A percentile compares a stretch with the other conserved stretches of the same genome.
phyloP scores from a whole-genome alignment of 352 stramenopile genomes.

The Phytophthora cajani region DNA sequence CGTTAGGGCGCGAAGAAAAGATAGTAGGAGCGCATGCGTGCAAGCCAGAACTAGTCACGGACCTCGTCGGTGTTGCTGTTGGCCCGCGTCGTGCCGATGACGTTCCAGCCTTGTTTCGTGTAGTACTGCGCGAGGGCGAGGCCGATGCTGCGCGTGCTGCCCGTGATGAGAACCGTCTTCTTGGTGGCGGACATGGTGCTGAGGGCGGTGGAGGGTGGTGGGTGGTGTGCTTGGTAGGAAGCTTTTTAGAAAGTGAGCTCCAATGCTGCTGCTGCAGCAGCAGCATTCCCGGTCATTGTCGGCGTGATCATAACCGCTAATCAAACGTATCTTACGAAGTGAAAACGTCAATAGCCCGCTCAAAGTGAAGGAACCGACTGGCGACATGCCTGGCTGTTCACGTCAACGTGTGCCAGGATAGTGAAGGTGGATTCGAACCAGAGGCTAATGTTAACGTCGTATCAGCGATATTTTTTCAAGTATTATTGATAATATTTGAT shows the following conservation, averaged over 20 bases:
- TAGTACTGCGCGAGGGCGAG: slow-evolving; percentile 50
- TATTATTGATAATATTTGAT: no score
- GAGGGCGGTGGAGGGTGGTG: not conserved
- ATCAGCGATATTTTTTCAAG: no score
- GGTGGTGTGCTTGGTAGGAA: not conserved
- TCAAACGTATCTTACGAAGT: not conserved
- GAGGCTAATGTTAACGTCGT: no score
- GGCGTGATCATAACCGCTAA: not conserved
- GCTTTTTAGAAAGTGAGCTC: slow-evolving; percentile 23
- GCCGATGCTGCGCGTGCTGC: slow-evolving; percentile 45
- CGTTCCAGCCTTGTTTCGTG: slow-evolving; percentile 46
- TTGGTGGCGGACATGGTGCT: slow-evolving; percentile 2
- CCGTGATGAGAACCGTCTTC: slow-evolving; percentile 59
- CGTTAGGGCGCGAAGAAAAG: not conserved
- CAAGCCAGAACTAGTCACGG: not conserved
- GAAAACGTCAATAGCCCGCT: not conserved
- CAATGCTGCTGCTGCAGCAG: not conserved
- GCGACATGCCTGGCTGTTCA: no score
- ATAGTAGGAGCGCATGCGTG: not conserved
- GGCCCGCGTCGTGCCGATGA: slow-evolving; percentile 44
- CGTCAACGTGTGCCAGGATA: no score
- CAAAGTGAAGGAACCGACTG: no score
- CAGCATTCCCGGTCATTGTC: not conserved
- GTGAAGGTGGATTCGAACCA: not conserved
- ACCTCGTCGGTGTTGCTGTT: slow-evolving; percentile 44